These are phyloP conservation scores for Marasmius fiardii DNA, from an alignment of 1,284 basidiomycete species.

Conservation along the genomic window DNA sequence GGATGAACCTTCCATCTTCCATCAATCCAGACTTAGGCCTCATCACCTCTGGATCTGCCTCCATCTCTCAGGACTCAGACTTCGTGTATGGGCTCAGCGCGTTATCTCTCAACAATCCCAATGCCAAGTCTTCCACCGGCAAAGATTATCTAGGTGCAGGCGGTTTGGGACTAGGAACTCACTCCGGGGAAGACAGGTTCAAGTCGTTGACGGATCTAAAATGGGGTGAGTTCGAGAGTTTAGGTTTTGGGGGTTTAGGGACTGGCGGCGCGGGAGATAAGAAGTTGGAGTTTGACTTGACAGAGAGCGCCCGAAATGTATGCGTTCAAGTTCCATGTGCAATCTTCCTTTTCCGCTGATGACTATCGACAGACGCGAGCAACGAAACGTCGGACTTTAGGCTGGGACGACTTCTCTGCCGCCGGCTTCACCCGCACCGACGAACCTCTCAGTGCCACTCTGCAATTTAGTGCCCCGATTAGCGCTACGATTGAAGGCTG, in stretches of 20 bases:
- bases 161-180: not conserved
- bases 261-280: conserved; percentile 34
- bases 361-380: conserved; percentile 49
- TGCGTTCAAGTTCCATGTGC: conserved; percentile 26
- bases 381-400: conserved; percentile 74
- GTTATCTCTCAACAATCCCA: conserved; percentile 8
- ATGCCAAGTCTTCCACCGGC: not conserved
- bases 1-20: conserved; percentile 59
- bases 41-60: too few species aligned
- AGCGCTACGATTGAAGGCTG: conserved; percentile 62
- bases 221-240: conserved; percentile 85
- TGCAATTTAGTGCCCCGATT: conserved; percentile 66
- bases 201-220: conserved; percentile 77
- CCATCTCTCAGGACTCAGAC: conserved; percentile 15
- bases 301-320: conserved; percentile 79
- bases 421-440: conserved; percentile 79
- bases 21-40: conserved; percentile 38
- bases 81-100: conserved; percentile 7
- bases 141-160: not conserved
- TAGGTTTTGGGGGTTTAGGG: conserved; percentile 65
- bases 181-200: conserved; percentile 33
- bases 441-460: conserved; percentile 66
- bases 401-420: conserved; percentile 83
- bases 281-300: conserved; percentile 83
- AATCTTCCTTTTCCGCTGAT: conserved; percentile 6